Percentiles rank a stretch among this genome's conserved stretches.
These are phyloP conservation scores for Pluteus cervinus DNA, from an alignment of 768 basidiomycete genomes.

Conservation along the genomic window DNA sequence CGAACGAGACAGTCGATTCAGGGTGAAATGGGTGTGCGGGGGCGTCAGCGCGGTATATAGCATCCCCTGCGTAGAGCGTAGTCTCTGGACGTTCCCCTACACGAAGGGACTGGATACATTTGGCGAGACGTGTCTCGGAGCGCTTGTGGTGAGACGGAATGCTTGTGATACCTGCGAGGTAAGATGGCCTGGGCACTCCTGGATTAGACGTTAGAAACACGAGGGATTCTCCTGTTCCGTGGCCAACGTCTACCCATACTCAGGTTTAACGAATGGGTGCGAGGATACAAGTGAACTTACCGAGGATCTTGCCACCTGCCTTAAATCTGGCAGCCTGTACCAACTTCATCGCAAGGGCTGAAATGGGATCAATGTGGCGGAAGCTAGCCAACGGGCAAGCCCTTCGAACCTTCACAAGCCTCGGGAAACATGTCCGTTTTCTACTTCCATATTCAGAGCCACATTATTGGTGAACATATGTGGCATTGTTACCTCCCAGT, in stretches of 20 bases:
- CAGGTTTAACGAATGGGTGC: constrained; percentile 2
- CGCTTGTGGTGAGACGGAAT: constrained; percentile 42
- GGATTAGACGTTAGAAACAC: constrained; percentile 44
- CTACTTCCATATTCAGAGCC: constrained; percentile 19
- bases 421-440: constrained; percentile 44
- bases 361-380: neutral
- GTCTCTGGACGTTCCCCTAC: constrained; percentile 7
- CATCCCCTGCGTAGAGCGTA: constrained; percentile 39
- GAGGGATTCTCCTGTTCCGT: constrained; percentile 64
- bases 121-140: constrained; percentile 33
- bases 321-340: constrained; percentile 35
- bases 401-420: constrained; percentile 50
- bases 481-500: constrained; percentile 49
- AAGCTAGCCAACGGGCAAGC: neutral
- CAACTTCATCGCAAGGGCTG: constrained; percentile 46
- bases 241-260: constrained; percentile 48
- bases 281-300: constrained; percentile 24
- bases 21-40: constrained; percentile 40
- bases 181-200: constrained; percentile 37
- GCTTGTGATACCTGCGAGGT: constrained; percentile 54
- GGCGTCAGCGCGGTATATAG: constrained; percentile 30
- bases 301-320: constrained; percentile 43
- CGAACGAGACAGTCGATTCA: constrained; percentile 25
- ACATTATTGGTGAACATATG: neutral
- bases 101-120: constrained; percentile 14